Conservation (phyloP, 179 eudicot species). For the Silene vulgaris region DNA sequence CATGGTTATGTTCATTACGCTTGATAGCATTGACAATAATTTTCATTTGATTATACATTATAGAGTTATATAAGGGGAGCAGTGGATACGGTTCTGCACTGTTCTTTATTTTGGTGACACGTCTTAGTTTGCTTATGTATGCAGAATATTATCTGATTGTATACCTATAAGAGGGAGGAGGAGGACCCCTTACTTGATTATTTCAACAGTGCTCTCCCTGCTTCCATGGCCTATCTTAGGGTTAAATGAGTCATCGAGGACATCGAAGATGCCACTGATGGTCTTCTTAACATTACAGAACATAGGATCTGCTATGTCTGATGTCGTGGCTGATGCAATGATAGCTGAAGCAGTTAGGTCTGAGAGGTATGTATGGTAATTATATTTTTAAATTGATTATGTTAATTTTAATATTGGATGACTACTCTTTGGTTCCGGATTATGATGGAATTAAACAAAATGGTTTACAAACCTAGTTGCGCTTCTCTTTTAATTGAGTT, state of each 20-base stretch:
- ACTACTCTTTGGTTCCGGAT: too few relatives aligned
- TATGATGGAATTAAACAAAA: too few relatives aligned
- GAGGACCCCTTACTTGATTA: constrained; percentile 71
- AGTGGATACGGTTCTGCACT: not conserved
- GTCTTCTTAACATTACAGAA: constrained; percentile 73
- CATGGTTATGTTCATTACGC: not conserved
- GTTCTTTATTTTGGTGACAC: constrained; percentile 19
- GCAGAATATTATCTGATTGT: constrained; percentile 90
- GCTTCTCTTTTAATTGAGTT: not conserved
- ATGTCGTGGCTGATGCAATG: constrained; percentile 98
- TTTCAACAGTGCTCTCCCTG: constrained; percentile 75
- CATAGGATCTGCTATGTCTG: constrained; percentile 96
- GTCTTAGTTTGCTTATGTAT: constrained; percentile 21
- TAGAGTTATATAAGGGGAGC: not conserved
- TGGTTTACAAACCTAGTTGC: too few relatives aligned
- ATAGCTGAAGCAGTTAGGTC: constrained; percentile 87
- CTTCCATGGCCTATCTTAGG: constrained; percentile 79
- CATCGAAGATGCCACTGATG: constrained; percentile 49
- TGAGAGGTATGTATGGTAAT: constrained; percentile 53
- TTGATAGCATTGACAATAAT: constrained; percentile 1
- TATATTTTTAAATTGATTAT: not conserved
- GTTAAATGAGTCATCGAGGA: constrained; percentile 46
- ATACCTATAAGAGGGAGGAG: constrained; percentile 82
- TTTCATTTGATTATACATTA: not conserved
- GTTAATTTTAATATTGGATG: not conserved